Conservation (phyloP, 805 yeast species). For the Citeromyces nyonsensis region DNA sequence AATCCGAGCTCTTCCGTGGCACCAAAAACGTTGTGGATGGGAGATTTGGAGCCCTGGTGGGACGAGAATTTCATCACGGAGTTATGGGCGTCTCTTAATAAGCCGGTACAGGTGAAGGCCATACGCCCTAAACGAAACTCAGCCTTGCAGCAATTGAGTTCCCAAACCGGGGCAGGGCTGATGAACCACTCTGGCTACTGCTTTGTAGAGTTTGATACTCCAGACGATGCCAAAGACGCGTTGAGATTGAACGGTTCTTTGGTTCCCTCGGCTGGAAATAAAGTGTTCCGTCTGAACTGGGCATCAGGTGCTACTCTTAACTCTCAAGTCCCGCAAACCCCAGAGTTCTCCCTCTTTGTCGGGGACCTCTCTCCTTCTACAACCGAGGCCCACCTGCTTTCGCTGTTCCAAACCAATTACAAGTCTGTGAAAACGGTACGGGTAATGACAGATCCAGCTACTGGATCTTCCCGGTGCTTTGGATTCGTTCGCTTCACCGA, state of each 20-base stretch:
- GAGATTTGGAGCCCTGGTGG: constrained; percentile 70
- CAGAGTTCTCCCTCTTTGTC: constrained; percentile 68
- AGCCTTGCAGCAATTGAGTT: constrained; percentile 16
- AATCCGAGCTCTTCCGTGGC: constrained; percentile 30
- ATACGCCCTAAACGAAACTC: constrained; percentile 30
- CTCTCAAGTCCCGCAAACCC: constrained; percentile 57
- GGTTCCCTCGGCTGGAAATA: constrained; percentile 41
- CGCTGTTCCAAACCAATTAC: constrained; percentile 54
- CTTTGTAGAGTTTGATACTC: constrained; percentile 58
- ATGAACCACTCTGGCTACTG: constrained; percentile 46
- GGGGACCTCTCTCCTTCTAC: constrained; percentile 70
- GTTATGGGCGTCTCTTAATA: constrained; percentile 44
- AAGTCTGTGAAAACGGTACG: constrained; percentile 62
- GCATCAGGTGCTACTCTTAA: constrained; percentile 68
- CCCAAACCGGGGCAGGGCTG: constrained; percentile 4
- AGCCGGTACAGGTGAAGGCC: constrained; percentile 47
- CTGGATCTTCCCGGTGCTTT: constrained; percentile 65
- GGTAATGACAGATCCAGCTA: constrained; percentile 75
- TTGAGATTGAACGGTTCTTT: constrained; percentile 48
- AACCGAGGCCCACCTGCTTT: constrained; percentile 65
- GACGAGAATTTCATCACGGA: constrained; percentile 45
- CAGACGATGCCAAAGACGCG: constrained; percentile 57
- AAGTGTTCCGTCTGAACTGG: constrained; percentile 67
- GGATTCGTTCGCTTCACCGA: constrained; percentile 69
- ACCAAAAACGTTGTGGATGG: constrained; percentile 80